A percentile compares a stretch with the other conserved stretches of the same genome.
Evolutionary conservation across 2,329 filamentous ascomycete species (phyloP).

Genomic region (Aplosporella prunicola): DNA sequence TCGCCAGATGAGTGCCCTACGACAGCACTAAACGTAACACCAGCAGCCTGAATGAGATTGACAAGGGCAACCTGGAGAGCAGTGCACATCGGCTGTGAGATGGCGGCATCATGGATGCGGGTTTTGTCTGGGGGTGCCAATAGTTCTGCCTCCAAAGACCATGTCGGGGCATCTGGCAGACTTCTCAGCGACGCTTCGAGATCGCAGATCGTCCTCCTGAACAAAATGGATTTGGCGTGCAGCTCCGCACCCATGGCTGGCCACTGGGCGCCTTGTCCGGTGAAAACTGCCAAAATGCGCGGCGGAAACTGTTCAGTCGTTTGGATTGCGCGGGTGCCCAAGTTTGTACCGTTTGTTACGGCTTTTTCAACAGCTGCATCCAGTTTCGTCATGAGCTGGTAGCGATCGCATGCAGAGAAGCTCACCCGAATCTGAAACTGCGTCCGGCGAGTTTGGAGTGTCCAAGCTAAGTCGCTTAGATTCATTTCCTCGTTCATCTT

Average conservation of each 20-base stretch:
- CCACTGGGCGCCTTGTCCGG: constrained; percentile 37
- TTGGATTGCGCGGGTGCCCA: too few relatives aligned
- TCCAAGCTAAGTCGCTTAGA: constrained; percentile 13
- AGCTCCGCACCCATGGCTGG: constrained; percentile 32
- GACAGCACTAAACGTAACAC: constrained; percentile 22
- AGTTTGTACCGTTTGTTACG: too few relatives aligned
- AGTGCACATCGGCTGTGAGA: constrained; percentile 27
- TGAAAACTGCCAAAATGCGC: constrained; percentile 29
- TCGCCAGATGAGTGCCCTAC: constrained; percentile 36
- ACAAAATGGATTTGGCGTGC: constrained; percentile 15
- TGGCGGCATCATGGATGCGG: constrained; percentile 14
- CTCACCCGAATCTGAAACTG: not conserved
- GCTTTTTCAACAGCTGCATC: too few relatives aligned
- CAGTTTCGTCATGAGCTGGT: too few relatives aligned
- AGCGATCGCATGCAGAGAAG: not conserved
- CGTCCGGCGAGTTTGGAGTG: constrained; percentile 13
- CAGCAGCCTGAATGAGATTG: constrained; percentile 20
- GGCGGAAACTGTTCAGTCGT: not conserved
- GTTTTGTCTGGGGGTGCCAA: not conserved
- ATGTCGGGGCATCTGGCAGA: constrained; percentile 11
- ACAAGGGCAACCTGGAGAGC: constrained; percentile 28
- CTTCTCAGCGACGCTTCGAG: constrained; percentile 15
- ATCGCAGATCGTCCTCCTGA: constrained; percentile 15
- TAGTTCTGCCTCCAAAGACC: constrained; percentile 15
- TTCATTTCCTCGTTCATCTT: not conserved